Conservation (phyloP, 805 yeast species). For the Saturnispora galanensis region DNA sequence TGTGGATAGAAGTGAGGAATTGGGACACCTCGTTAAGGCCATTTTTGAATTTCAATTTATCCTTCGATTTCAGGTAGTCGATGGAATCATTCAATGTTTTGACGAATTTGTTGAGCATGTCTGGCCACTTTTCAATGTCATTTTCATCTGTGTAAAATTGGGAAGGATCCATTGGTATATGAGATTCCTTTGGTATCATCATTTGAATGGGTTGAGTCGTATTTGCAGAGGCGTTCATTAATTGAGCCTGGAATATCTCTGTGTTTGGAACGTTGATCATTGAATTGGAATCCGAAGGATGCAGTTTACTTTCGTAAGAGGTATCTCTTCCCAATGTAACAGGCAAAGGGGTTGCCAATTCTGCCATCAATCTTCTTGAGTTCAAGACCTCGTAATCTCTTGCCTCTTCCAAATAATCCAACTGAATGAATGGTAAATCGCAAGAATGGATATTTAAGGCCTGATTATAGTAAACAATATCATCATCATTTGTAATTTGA, state of each 20-base stretch:
- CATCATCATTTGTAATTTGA: constrained; percentile 43
- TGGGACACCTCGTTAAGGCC: constrained; percentile 47
- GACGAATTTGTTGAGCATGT: constrained; percentile 37
- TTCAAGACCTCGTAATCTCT: constrained; percentile 23
- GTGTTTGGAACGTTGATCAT: background rate
- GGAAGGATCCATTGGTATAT: background rate
- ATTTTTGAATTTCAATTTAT: constrained; percentile 42
- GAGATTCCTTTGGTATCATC: background rate
- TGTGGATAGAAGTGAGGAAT: constrained; percentile 41
- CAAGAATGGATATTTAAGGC: constrained; percentile 51
- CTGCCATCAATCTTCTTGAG: constrained; percentile 13
- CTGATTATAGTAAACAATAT: constrained; percentile 49
- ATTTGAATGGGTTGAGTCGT: background rate
- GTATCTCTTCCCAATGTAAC: constrained; percentile 7
- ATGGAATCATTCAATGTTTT: constrained; percentile 38
- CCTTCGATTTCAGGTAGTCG: constrained; percentile 41
- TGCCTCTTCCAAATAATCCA: constrained; percentile 27
- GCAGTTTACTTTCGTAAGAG: background rate
- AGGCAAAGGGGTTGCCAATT: constrained; percentile 17
- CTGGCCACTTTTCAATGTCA: constrained; percentile 55
- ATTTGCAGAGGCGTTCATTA: background rate
- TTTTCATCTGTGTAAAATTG: constrained; percentile 22
- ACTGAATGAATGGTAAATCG: constrained; percentile 42
- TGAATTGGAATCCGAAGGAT: background rate
- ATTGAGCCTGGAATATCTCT: background rate